Percentiles rank a stretch among this genome's conserved stretches.
phyloP scores from a whole-genome alignment of 1,139 yeast species.

The Saccharomyces uvarum region DNA sequence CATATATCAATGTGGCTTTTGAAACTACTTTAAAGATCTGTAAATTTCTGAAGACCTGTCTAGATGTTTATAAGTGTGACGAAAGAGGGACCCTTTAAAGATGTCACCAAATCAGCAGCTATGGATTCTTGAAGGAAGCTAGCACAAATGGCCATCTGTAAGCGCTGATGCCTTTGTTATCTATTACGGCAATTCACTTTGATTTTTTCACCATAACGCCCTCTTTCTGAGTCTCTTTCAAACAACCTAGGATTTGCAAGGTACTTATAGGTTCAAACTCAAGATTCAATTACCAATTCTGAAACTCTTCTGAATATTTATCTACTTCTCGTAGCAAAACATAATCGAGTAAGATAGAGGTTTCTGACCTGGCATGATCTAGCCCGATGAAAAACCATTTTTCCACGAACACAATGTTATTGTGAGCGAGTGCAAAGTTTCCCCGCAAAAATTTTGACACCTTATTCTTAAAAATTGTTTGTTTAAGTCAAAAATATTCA shows the following conservation, averaged over 20 bases:
- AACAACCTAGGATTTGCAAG: too few relatives aligned
- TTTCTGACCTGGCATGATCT: conserved; percentile 48
- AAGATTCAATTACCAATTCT: too few relatives aligned
- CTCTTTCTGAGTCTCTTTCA: too few relatives aligned
- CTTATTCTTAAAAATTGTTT: neutral
- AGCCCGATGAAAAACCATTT: conserved; percentile 12
- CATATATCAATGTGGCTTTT: too few relatives aligned
- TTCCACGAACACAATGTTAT: neutral
- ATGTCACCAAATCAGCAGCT: neutral
- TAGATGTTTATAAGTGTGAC: neutral
- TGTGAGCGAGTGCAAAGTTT: neutral
- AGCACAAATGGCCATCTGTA: neutral
- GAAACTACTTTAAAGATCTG: neutral
- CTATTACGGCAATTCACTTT: neutral
- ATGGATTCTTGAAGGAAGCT: neutral
- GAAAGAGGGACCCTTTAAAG: neutral
- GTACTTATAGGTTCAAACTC: too few relatives aligned
- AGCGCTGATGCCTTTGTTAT: neutral
- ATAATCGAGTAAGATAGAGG: conserved; percentile 43
- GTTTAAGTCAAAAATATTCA: neutral
- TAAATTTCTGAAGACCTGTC: neutral
- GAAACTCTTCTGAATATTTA: too few relatives aligned
- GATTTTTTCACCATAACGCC: too few relatives aligned
- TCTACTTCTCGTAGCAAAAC: conserved; percentile 12
- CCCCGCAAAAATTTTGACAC: neutral